These are phyloP conservation scores for Aspergillus hortae DNA, from an alignment of 2,329 filamentous ascomycete species.

Conservation along the genomic window DNA sequence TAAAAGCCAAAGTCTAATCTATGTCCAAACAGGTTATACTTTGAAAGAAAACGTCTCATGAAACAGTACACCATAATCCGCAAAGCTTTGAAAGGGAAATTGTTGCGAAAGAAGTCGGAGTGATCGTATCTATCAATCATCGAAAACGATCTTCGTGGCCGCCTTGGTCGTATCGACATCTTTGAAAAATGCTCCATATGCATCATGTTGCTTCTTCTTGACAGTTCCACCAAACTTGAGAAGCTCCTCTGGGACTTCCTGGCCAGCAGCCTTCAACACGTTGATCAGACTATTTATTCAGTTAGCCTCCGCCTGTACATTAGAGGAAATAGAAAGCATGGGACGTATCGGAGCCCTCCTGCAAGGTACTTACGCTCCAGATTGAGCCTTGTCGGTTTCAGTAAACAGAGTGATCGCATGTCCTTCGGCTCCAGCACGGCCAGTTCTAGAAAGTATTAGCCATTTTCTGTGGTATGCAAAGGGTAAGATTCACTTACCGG, in stretches of 20 bases:
- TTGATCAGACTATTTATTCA: slow-evolving; percentile 69
- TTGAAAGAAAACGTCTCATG: slow-evolving; percentile 32
- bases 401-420: slow-evolving; percentile 92
- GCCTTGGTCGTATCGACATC: slow-evolving; percentile 79
- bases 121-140: slow-evolving; percentile 43
- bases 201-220: slow-evolving; percentile 96
- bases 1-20: slow-evolving; percentile 16
- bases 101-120: slow-evolving; percentile 17
- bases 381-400: slow-evolving; percentile 87
- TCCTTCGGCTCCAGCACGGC: slow-evolving; percentile 84
- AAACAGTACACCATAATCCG: slow-evolving; percentile 20
- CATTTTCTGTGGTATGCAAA: background rate
- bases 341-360: background rate
- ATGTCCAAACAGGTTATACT: slow-evolving; percentile 29
- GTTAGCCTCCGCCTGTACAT: background rate
- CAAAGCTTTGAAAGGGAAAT: slow-evolving; percentile 15
- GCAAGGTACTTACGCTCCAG: slow-evolving; percentile 65
- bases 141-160: slow-evolving; percentile 90
- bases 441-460: slow-evolving; percentile 58
- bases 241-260: slow-evolving; percentile 83
- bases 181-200: slow-evolving; percentile 94
- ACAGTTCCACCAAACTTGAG: slow-evolving; percentile 97
- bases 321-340: background rate
- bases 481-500: slow-evolving; percentile 28
- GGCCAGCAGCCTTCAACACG: slow-evolving; percentile 87